phyloP scores from a whole-genome alignment of 1,139 yeast species.

The Diutina siamensis region DNA sequence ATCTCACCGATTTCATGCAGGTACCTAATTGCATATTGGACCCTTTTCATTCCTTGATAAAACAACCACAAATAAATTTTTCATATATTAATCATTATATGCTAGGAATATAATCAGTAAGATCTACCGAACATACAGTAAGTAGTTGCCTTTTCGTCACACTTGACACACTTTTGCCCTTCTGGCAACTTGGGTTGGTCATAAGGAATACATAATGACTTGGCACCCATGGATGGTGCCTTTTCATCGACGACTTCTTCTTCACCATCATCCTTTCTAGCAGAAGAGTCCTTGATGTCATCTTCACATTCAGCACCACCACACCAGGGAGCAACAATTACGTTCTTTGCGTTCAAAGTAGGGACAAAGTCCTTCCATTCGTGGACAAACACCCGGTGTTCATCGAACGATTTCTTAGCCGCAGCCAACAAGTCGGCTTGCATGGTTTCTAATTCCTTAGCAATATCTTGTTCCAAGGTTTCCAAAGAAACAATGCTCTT shows the following conservation, averaged over 20 bases:
- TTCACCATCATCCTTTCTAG: constrained; percentile 69
- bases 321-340: constrained; percentile 95
- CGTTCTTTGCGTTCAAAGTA: constrained; percentile 81
- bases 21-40: too few relatives aligned
- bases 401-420: constrained; percentile 77
- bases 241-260: constrained; percentile 87
- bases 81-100: background rate
- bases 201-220: constrained; percentile 92
- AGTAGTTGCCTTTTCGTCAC: constrained; percentile 62
- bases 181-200: constrained; percentile 74
- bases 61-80: too few relatives aligned
- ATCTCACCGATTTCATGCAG: background rate
- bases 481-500: constrained; percentile 57
- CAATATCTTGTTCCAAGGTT: constrained; percentile 32
- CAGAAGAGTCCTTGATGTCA: constrained; percentile 87
- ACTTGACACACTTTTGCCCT: constrained; percentile 79
- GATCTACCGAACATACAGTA: constrained; percentile 97
- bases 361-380: constrained; percentile 93
- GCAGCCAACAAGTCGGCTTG: constrained; percentile 62
- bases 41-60: too few relatives aligned
- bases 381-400: constrained; percentile 68
- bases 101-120: constrained; percentile 31
- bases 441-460: constrained; percentile 64
- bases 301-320: constrained; percentile 93
- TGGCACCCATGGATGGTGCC: constrained; percentile 99